These are phyloP conservation scores for Pseudonitzschia multistriata DNA, from an alignment of 108 stramenopile species.

Conservation along the genomic window DNA sequence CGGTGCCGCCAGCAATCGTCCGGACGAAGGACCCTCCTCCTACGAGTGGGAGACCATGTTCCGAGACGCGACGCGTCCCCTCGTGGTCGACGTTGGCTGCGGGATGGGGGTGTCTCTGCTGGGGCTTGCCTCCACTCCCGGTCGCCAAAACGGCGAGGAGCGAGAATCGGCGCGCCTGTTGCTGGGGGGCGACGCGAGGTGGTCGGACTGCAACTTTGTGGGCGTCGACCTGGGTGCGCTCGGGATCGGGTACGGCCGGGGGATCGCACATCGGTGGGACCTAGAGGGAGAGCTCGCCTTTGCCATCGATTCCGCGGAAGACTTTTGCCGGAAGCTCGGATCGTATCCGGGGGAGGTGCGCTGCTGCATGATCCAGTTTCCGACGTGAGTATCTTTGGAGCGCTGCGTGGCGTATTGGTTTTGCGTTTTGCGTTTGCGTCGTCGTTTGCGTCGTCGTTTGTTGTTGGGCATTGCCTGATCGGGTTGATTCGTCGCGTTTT, in stretches of 20 bases:
- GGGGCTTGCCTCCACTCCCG: slow-evolving; percentile 41
- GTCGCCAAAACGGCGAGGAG: neutral
- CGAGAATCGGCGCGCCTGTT: neutral
- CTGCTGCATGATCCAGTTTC: slow-evolving; percentile 66
- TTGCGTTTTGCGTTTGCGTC: neutral
- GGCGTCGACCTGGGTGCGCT: slow-evolving; percentile 67
- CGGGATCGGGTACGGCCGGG: slow-evolving; percentile 54
- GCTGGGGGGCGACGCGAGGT: neutral
- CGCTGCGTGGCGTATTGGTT: neutral
- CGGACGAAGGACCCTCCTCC: neutral
- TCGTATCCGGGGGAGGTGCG: slow-evolving; percentile 59
- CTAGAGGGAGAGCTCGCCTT: slow-evolving; percentile 38
- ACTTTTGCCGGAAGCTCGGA: slow-evolving; percentile 33
- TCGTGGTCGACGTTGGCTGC: slow-evolving; percentile 80
- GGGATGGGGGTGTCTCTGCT: slow-evolving; percentile 76
- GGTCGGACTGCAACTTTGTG: slow-evolving; percentile 56
- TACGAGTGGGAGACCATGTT: slow-evolving; percentile 44
- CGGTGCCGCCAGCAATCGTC: neutral
- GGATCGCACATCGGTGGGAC: slow-evolving; percentile 54
- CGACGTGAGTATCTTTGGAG: slow-evolving; percentile 55
- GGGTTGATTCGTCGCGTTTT: neutral
- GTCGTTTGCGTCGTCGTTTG: neutral
- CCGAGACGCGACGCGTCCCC: slow-evolving; percentile 47
- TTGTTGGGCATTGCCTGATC: neutral
- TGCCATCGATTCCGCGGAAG: slow-evolving; percentile 60